Conservation (phyloP, 2,329 filamentous ascomycete species). For the Colletotrichum sp. region DNA sequence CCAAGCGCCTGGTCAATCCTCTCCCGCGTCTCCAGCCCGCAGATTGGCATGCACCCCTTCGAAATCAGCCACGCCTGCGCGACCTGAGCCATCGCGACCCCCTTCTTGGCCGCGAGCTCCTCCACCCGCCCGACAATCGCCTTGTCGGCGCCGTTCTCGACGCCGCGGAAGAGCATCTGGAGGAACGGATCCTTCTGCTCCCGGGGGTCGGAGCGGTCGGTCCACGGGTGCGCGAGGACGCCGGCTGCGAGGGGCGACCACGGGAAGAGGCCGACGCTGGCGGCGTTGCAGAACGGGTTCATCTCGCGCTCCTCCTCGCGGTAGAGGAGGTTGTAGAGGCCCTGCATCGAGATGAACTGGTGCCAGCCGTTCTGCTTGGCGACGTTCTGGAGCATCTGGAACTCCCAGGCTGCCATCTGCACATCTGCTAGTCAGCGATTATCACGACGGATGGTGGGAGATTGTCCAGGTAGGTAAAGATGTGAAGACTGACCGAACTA, state of each 20-base stretch:
- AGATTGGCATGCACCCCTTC: constrained; percentile 5
- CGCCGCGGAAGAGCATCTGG: not conserved
- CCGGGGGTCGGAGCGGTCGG: not conserved
- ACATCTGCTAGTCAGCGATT: not conserved
- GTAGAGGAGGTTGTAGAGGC: constrained; percentile 58
- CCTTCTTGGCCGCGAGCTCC: not conserved
- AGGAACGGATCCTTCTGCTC: constrained; percentile 10
- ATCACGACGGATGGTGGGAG: rapidly evolving
- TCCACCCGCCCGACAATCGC: constrained; percentile 5
- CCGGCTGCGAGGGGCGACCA: constrained; percentile 14
- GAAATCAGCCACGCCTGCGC: constrained; percentile 10
- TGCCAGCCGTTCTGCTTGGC: constrained; percentile 60
- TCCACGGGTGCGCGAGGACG: constrained; percentile 10
- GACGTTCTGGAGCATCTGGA: constrained; percentile 48
- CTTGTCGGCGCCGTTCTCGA: not conserved
- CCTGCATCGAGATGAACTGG: constrained; percentile 64
- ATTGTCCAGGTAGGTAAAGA: not conserved
- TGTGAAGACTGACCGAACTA: constrained; percentile 3
- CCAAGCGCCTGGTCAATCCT: constrained; percentile 12
- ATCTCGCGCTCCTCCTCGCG: constrained; percentile 60
- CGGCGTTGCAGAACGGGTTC: constrained; percentile 44
- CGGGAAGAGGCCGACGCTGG: constrained; percentile 36
- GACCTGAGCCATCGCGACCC: constrained; percentile 8
- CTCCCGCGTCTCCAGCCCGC: constrained; percentile 7
- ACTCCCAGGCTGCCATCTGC: constrained; percentile 17